Base-by-base conservation (phyloP, 352 stramenopile genomes). In the Plasmopara muralis region DNA sequence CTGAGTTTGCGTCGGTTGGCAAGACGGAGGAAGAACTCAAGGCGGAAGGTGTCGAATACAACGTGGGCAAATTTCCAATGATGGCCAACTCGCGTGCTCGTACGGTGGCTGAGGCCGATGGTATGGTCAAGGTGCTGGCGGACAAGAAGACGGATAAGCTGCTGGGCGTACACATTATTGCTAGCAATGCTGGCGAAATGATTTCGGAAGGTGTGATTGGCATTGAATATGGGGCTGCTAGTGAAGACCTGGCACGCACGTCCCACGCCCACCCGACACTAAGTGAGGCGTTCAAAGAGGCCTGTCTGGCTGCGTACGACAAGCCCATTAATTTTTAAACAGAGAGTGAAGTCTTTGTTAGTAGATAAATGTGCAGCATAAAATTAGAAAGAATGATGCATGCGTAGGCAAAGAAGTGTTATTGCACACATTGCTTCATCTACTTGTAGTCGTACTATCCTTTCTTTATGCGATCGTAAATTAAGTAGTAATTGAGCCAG, bases 241-340 rank as follows among this genome's bases (percentile, higher is more conserved):
- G 93, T 40, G 97, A 99, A 69, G 97, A 99, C 75, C 87, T 99
- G 74, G 97, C 93, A n/a, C 90, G 97, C 49, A 99, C 96, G 62
- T 99, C 95, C 75, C 97, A 99, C 79, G 84, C 86, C 43, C 96
- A 99, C 77, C 95, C 95, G 43, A 99, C 96, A 42, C 77, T 99
- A 30, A 98, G 87, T 64, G 97, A 99, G 73, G 96, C 96, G 10
- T 97, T 99, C 64, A 99, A 99, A 83, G 97, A 99, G 72, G 97
- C 97, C 13, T 98, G 94, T 67, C 96, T 98, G 77, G 92, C 90
- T 58, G 87, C 96, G 39, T 98, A 98, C 72, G 94, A 96, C 72
- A 98, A 99, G 79, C 92, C 96, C 41, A 99, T 99, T 74, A 97
- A 99, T 81, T 98, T 98, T 68, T 99, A 98, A 96, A 43, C 31